Evolutionary conservation across 169 alveolate genomes (phyloP).

Genomic region (Plasmodium vinckei): DNA sequence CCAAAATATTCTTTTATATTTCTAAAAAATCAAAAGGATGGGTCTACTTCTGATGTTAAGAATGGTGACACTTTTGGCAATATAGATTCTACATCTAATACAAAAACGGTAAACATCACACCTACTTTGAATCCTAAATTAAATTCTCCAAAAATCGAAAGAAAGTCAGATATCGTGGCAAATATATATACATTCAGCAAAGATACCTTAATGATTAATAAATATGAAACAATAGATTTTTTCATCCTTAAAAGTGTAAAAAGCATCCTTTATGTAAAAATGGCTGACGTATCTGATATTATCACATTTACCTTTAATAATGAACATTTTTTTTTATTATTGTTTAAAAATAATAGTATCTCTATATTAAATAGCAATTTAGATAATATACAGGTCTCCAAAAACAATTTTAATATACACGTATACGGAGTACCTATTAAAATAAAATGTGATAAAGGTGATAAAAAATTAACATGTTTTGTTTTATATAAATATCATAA

Average conservation of each 20-base stretch:
- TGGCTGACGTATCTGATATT: neutral
- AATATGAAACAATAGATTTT: conserved; percentile 22
- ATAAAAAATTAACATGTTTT: conserved; percentile 19
- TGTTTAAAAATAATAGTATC: conserved; percentile 5
- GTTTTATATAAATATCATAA: conserved; percentile 35
- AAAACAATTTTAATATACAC: neutral
- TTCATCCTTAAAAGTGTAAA: neutral
- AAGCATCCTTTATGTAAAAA: neutral
- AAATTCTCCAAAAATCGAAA: too few relatives aligned
- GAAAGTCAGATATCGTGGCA: neutral
- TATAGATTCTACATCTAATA: neutral
- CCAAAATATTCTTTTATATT: conserved; percentile 43
- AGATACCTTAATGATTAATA: neutral
- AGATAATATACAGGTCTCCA: neutral
- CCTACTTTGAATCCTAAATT: neutral
- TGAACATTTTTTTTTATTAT: conserved; percentile 14
- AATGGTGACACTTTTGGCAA: neutral
- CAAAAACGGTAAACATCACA: neutral
- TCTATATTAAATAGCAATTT: conserved; percentile 20
- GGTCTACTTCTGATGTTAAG: neutral
- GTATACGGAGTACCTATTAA: conserved; percentile 18
- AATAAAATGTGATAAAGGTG: conserved; percentile 2
- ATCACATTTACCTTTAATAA: conserved; percentile 5
- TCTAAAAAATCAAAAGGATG: neutral
- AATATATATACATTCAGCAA: conserved; percentile 33